Conservation (phyloP, 2,329 filamentous ascomycete species). For the Pseudovirgaria hyperparasitica region DNA sequence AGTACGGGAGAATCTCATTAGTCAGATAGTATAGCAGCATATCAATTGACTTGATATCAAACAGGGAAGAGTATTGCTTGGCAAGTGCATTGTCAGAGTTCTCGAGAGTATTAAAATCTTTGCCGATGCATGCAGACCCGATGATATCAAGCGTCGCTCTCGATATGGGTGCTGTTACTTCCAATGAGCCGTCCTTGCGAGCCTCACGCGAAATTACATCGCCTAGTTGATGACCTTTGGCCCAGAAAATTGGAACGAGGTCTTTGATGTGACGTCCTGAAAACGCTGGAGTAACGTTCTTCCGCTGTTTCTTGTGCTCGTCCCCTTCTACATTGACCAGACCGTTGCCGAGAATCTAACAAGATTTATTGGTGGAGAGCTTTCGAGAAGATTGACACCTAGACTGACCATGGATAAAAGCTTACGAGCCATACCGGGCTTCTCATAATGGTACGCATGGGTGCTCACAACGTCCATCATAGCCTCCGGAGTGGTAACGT, state of each 20-base stretch:
- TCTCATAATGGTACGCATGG: no score
- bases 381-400: no score
- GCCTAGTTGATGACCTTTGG: no score
- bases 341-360: slow-evolving; percentile 58
- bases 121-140: slow-evolving; percentile 19
- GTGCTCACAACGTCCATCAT: no score
- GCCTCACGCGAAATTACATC: no score
- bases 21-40: slow-evolving; percentile 27
- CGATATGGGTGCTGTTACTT: slow-evolving; percentile 18
- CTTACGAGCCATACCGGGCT: no score
- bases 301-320: slow-evolving; percentile 78
- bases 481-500: no score
- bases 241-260: no score
- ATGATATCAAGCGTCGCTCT: slow-evolving; percentile 23
- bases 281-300: no score
- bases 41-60: slow-evolving; percentile 30
- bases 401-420: no score
- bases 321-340: slow-evolving; percentile 74
- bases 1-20: slow-evolving; percentile 32
- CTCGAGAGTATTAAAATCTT: slow-evolving; percentile 17
- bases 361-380: no score
- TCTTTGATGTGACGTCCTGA: no score
- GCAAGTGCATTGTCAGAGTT: slow-evolving; percentile 18
- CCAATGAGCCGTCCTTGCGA: slow-evolving; percentile 45
- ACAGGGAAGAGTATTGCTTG: slow-evolving; percentile 24